These are phyloP conservation scores for Penicillium hesseltinei DNA, from an alignment of 2,329 filamentous ascomycete genomes.

Conservation along the genomic window DNA sequence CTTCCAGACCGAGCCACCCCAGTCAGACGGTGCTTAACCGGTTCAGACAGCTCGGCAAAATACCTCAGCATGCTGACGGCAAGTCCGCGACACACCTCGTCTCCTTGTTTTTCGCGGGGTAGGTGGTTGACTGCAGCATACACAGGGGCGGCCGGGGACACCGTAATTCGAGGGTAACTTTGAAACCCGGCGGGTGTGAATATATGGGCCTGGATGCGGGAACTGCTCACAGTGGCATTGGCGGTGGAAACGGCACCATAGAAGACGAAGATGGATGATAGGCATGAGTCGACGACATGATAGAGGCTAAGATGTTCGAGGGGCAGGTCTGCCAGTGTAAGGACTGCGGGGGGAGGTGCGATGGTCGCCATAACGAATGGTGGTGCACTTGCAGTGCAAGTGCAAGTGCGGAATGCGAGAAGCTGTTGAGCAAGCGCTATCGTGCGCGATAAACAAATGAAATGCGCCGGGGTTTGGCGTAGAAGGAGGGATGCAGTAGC, in stretches of 20 bases:
- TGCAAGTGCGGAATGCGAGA: slow-evolving; percentile 1
- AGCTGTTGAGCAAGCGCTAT: slow-evolving; percentile 18
- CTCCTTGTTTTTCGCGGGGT: slow-evolving; percentile 90
- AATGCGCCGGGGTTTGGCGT: neutral
- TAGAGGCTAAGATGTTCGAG: slow-evolving; percentile 82
- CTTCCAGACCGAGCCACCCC: slow-evolving; percentile 52
- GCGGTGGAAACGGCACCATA: slow-evolving; percentile 87
- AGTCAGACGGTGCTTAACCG: slow-evolving; percentile 69
- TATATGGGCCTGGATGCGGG: slow-evolving; percentile 90
- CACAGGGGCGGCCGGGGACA: slow-evolving; percentile 87
- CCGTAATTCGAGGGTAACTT: slow-evolving; percentile 85
- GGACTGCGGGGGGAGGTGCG: slow-evolving; percentile 56
- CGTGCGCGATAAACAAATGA: slow-evolving; percentile 11
- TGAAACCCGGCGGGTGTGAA: slow-evolving; percentile 85
- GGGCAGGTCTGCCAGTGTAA: slow-evolving; percentile 72
- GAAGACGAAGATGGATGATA: slow-evolving; percentile 80
- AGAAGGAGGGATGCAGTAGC: slow-evolving; percentile 8
- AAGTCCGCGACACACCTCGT: slow-evolving; percentile 85
- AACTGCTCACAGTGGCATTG: slow-evolving; percentile 83
- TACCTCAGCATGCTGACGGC: slow-evolving; percentile 94
- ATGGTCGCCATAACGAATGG: slow-evolving; percentile 65
- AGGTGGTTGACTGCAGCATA: slow-evolving; percentile 88
- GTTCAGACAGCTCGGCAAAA: slow-evolving; percentile 79
- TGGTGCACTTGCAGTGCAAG: slow-evolving; percentile 11
- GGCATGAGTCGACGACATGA: slow-evolving; percentile 80